Percentiles rank a stretch among this genome's conserved stretches.
These are phyloP conservation scores for Melanopsichium pennsylvanicum DNA, from an alignment of 1,284 basidiomycete species.

Conservation along the genomic window DNA sequence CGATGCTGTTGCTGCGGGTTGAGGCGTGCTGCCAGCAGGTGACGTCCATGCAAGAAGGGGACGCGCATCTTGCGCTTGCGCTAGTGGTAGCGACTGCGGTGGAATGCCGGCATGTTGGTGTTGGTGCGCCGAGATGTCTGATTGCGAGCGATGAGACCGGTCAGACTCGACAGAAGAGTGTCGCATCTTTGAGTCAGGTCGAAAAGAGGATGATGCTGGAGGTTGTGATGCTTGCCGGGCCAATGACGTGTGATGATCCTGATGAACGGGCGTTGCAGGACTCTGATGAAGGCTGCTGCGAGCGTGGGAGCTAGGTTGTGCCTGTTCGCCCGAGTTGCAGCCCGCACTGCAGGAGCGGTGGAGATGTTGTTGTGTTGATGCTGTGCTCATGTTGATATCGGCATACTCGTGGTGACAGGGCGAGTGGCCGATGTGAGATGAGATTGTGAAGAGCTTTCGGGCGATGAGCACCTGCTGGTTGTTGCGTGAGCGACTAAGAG, in stretches of 20 bases:
- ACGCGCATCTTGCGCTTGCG: too few species aligned
- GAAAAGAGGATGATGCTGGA: neutral
- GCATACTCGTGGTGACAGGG: conserved; percentile 22
- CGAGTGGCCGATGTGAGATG: conserved; percentile 10
- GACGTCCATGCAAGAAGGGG: too few species aligned
- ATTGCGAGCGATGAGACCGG: neutral
- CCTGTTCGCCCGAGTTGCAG: conserved; percentile 8
- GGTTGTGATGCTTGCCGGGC: conserved; percentile 8
- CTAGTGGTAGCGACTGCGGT: too few species aligned
- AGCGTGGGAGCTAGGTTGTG: conserved; percentile 10
- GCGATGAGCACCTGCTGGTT: neutral
- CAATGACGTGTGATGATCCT: conserved; percentile 1
- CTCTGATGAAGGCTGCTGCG: conserved; percentile 11
- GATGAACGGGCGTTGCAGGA: neutral
- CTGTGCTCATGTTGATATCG: conserved; percentile 29
- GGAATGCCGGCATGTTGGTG: neutral
- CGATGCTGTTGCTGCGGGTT: neutral
- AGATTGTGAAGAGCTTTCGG: neutral
- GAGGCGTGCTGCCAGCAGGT: too few species aligned
- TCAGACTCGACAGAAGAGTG: neutral
- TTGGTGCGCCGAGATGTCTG: neutral
- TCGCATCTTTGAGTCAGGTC: neutral
- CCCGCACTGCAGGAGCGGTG: conserved; percentile 13
- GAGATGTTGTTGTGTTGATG: conserved; percentile 24
- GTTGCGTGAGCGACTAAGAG: too few species aligned